phyloP scores from a whole-genome alignment of 345 rosid species.

The Sonneratia alba region DNA sequence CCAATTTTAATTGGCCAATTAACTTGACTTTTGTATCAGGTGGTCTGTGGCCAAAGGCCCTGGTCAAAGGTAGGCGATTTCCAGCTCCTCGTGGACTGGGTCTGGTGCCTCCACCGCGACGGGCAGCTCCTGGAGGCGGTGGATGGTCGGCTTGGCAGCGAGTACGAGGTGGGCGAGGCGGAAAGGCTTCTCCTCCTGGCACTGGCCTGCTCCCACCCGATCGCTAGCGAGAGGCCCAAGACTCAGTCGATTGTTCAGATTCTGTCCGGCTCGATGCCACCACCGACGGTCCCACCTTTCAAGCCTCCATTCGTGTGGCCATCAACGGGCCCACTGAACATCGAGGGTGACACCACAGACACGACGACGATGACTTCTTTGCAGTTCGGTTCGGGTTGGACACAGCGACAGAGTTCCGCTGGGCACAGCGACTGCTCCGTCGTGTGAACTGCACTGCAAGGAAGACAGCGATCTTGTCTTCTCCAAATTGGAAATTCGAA shows the following conservation, averaged over 20 bases:
- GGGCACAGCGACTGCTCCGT: conserved; percentile 19
- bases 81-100: conserved; percentile 37
- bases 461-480: too few relatives aligned
- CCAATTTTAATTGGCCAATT: not conserved
- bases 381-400: conserved; percentile 25
- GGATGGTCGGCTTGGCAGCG: conserved; percentile 27
- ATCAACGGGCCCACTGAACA: conserved; percentile 5
- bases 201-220: conserved; percentile 43
- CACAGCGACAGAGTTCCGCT: conserved; percentile 18
- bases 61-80: conserved; percentile 25
- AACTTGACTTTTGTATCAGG: conserved; percentile 6
- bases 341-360: conserved; percentile 7
- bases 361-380: conserved; percentile 23
- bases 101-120: conserved; percentile 45
- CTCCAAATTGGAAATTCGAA: not conserved
- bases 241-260: conserved; percentile 32
- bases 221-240: conserved; percentile 38
- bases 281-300: conserved; percentile 34
- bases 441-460: not conserved
- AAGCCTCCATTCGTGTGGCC: conserved; percentile 48
- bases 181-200: conserved; percentile 37
- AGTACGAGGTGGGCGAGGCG: conserved; percentile 30
- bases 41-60: conserved; percentile 45
- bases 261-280: conserved; percentile 23
- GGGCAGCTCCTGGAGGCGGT: conserved; percentile 38